A percentile compares a stretch with the other conserved stretches of the same genome.
phyloP scores from a whole-genome alignment of 2,329 filamentous ascomycete genomes.

The Tothia fuscella region DNA sequence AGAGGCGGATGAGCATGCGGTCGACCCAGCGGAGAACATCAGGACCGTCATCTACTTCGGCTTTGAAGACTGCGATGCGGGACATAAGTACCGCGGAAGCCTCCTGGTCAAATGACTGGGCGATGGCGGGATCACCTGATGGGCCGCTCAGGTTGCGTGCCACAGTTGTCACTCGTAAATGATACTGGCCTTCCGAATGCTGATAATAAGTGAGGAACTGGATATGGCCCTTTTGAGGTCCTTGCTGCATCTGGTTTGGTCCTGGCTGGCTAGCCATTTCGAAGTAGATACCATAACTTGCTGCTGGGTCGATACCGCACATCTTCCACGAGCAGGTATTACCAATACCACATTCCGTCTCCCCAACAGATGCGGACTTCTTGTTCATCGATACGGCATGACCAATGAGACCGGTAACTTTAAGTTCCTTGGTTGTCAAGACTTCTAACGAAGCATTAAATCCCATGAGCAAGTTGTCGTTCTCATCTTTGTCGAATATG shows the following conservation, averaged over 20 bases:
- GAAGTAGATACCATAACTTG: constrained; percentile 94
- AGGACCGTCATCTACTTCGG: constrained; percentile 95
- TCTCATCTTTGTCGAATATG: constrained; percentile 90
- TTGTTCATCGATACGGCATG: constrained; percentile 96
- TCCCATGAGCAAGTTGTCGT: constrained; percentile 92
- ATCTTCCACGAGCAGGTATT: constrained; percentile 99
- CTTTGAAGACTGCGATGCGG: constrained; percentile 97
- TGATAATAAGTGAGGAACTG: constrained; percentile 99
- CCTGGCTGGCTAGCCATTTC: constrained; percentile 93
- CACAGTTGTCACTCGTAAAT: constrained; percentile 89
- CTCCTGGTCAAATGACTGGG: constrained; percentile 96
- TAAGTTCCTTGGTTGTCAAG: constrained; percentile 92
- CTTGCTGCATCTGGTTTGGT: constrained; percentile 71
- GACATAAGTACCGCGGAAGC: constrained; percentile 97
- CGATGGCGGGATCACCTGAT: constrained; percentile 85
- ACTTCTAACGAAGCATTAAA: constrained; percentile 97
- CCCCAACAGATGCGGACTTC: constrained; percentile 91
- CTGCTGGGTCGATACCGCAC: constrained; percentile 90
- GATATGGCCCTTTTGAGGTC: constrained; percentile 86
- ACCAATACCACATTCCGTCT: constrained; percentile 95
- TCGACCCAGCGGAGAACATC: constrained; percentile 98
- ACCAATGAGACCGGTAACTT: constrained; percentile 93
- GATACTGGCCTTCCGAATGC: constrained; percentile 90
- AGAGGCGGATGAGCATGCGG: constrained; percentile 92
- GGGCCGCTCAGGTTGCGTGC: constrained; percentile 85